Base-by-base conservation (phyloP, 768 basidiomycete species). In the Collybia sp. region DNA sequence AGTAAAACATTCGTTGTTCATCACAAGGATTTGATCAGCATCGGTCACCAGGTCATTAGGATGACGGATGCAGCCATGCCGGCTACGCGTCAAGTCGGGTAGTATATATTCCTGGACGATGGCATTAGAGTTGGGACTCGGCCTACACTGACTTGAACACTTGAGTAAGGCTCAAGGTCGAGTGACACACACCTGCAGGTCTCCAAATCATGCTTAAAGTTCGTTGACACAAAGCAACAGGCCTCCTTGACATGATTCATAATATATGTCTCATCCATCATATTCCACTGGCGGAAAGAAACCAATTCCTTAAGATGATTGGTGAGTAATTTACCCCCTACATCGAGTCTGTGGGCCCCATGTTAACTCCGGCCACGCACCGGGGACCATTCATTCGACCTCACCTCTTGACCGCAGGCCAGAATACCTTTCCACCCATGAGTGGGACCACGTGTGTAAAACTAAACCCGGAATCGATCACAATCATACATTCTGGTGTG, bases 221-320 rank as follows among this genome's bases (percentile, higher is more conserved):
- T 68, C 15, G 70, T 69, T 11, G 90, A 83, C 45, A 95, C 85
- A 63, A 85, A 96, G 66, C 92, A 93, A 61, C 91, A 93, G 12
- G 79, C 64, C 64, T 97, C 93, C 64, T 95, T 93, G 56, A 92
- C 86, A 57, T 87, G 79, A 67, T 95, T 93, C 73, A 96, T 85
- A 59, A 97, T 88, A 62, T 86, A 81, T 2, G 92, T 94, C 63
- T 97, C 87, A 58, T 96, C 93, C 84, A 94, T 93, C 89, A 97
- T 92, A 63, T 97, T 91, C 89, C 91, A 97, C 60, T 97, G 94
- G 37, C 95, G 83, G 63, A 88, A 97, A 11, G 93, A 95, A 5
- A 94, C 80, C 38, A 94, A 75, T 59, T 94, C 90, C 60, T 96
- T 96, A 17, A 98, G 77, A 43, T 95, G 89, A 65, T 98, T 97